These are phyloP conservation scores for Croton laevigatus DNA, from an alignment of 441 rosid species.

Conservation along the genomic window DNA sequence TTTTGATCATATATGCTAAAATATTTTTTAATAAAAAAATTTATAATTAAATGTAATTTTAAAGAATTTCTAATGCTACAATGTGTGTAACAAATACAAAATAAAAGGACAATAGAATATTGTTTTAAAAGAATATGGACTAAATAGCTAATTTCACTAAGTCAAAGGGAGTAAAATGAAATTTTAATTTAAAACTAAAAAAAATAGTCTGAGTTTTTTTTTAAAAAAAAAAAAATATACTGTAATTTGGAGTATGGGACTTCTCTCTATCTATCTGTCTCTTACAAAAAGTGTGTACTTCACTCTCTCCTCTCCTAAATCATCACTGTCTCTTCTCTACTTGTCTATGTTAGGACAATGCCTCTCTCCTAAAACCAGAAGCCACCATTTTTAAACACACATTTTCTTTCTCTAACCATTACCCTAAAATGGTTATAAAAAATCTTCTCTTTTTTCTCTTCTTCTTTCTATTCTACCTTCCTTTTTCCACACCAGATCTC, in stretches of 20 bases:
- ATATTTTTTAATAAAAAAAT: no score
- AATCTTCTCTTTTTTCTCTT: conserved; percentile 10
- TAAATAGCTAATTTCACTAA: no score
- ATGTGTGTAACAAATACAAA: no score
- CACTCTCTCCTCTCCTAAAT: background rate
- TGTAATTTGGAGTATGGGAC: background rate
- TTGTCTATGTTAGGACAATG: background rate
- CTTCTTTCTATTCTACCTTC: conserved; percentile 26
- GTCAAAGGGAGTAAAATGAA: no score
- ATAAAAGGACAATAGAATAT: no score
- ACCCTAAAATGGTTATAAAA: conserved; percentile 4
- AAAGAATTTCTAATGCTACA: no score
- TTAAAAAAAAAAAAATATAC: no score
- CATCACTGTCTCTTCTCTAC: background rate
- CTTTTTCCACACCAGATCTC: conserved; percentile 50
- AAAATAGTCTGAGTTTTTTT: no score
- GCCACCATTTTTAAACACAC: background rate
- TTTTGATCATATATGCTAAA: no score
- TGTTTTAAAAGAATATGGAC: no score
- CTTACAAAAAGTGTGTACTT: background rate
- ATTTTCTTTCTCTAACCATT: background rate
- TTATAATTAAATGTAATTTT: no score
- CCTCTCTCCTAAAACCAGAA: background rate
- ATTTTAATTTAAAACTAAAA: no score
- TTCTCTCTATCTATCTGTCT: background rate